phyloP scores from a whole-genome alignment of 768 basidiomycete species.

The Mycena crocata region DNA sequence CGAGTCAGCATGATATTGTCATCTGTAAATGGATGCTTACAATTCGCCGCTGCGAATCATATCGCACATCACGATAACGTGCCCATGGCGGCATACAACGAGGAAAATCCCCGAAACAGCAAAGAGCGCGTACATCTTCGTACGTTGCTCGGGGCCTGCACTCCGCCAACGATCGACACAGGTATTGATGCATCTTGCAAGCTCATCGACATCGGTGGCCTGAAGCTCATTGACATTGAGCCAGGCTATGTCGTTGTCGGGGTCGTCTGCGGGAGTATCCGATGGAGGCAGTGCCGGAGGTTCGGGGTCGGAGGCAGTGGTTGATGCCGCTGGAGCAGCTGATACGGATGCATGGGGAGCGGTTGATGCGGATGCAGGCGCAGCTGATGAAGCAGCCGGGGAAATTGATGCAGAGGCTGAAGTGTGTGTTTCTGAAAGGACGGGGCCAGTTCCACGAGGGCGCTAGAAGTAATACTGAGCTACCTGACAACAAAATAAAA shows the following conservation, averaged over 20 bases:
- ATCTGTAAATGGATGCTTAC: slow-evolving; percentile 25
- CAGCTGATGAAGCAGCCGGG: no score
- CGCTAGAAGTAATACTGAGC: not conserved
- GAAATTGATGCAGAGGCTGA: not conserved
- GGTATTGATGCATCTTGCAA: not conserved
- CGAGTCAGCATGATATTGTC: not conserved
- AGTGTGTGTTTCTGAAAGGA: not conserved
- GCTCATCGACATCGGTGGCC: not conserved
- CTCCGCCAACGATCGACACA: slow-evolving; percentile 5
- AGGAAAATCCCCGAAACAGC: slow-evolving; percentile 43
- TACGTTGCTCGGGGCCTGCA: not conserved
- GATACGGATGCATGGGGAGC: no score
- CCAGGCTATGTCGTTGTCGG: slow-evolving; percentile 2
- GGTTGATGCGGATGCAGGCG: no score
- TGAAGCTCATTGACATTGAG: slow-evolving; percentile 5
- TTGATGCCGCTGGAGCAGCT: no score
- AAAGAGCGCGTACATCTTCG: slow-evolving; percentile 39
- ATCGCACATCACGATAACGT: slow-evolving; percentile 39
- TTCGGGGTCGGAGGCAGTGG: no score
- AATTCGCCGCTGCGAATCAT: slow-evolving; percentile 43
- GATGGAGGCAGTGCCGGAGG: not conserved
- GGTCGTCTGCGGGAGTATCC: not conserved
- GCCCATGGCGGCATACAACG: slow-evolving; percentile 42
- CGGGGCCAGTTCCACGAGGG: not conserved
- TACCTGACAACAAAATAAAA: not conserved